Base-by-base conservation (phyloP, 345 rosid genomes). In the Camelina hispida region DNA sequence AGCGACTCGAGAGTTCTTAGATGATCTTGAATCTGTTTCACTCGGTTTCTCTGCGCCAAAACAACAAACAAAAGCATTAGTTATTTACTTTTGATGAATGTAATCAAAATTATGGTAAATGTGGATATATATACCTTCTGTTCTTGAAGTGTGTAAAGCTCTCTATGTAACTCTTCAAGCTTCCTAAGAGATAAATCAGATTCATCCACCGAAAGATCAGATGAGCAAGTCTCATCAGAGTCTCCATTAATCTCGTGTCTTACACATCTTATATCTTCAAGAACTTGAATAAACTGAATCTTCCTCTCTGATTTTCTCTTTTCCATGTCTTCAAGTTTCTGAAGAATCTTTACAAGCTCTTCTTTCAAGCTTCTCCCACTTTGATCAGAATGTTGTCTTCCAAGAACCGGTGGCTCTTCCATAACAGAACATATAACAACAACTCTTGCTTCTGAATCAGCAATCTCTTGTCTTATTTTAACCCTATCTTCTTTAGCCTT, bases 281-380 rank as follows among this genome's bases (percentile, higher is more conserved):
- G 51, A 12, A 92, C 93, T 80, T 89, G 91, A 15, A 84, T 47
- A 64, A 95, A 95, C 76, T 90, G 97, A 70, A 75, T 81, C 82
- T 82, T 92, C 81, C 99, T 85, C 66, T 95, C 98, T 2, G 63
- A 43, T 81, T 85, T 89, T 83, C 91, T 85, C 72, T 87, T 90
- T 50, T 75, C 82, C 94, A 95, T 88, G 72, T 90, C 99, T 77
- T 95, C 96, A 74, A 95, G 71, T 67, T 88, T 96, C 34, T 91
- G 97, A 78, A 90, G 83, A 68, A 88, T 86, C 69, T 32, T 90
- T 60, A 46, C 69, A 13, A 92, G 84, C 81, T 92, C 99, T 69
- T 87, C 91, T 78, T 89, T 95, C 79, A 92, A 86, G 81, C 93
- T 91, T 81, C 77, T 88, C 40, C 67, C 74, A 80, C 40, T 83